phyloP scores from a whole-genome alignment of 2,329 filamentous ascomycete species.

The Didymella keratinophila region DNA sequence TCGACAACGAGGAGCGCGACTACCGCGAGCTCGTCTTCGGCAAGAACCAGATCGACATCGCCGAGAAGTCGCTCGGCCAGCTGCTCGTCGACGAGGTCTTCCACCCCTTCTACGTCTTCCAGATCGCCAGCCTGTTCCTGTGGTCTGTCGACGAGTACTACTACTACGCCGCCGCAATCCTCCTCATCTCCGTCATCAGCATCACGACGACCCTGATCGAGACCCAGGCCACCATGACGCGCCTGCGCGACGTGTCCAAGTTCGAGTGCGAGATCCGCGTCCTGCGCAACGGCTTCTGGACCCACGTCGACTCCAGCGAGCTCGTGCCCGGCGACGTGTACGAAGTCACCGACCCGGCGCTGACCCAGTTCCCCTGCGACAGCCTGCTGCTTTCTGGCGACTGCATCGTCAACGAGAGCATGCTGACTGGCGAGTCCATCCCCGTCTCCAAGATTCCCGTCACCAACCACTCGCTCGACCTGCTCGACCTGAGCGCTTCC shows the following conservation, averaged over 20 bases:
- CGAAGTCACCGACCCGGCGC: slow-evolving; percentile 91
- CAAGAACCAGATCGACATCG: slow-evolving; percentile 87
- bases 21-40: slow-evolving; percentile 87
- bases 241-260: slow-evolving; percentile 86
- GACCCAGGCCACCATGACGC: slow-evolving; percentile 89
- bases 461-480: slow-evolving; percentile 77
- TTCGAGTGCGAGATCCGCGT: slow-evolving; percentile 97
- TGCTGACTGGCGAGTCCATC: slow-evolving; percentile 96
- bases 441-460: slow-evolving; percentile 92
- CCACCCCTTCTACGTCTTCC: slow-evolving; percentile 98
- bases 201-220: slow-evolving; percentile 90
- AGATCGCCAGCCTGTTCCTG: slow-evolving; percentile 89
- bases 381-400: slow-evolving; percentile 91
- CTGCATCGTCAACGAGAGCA: slow-evolving; percentile 98
- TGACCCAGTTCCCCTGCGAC: slow-evolving; percentile 89
- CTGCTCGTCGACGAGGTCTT: slow-evolving; percentile 93
- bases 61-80: slow-evolving; percentile 83
- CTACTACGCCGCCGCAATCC: slow-evolving; percentile 95
- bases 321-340: slow-evolving; percentile 96
- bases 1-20: slow-evolving; percentile 88
- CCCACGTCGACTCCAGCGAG: slow-evolving; percentile 83
- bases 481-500: slow-evolving; percentile 79
- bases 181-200: slow-evolving; percentile 91
- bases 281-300: slow-evolving; percentile 94
- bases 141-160: slow-evolving; percentile 98